phyloP scores from a whole-genome alignment of 2,329 filamentous ascomycete species.

The Stenocarpella maydis region DNA sequence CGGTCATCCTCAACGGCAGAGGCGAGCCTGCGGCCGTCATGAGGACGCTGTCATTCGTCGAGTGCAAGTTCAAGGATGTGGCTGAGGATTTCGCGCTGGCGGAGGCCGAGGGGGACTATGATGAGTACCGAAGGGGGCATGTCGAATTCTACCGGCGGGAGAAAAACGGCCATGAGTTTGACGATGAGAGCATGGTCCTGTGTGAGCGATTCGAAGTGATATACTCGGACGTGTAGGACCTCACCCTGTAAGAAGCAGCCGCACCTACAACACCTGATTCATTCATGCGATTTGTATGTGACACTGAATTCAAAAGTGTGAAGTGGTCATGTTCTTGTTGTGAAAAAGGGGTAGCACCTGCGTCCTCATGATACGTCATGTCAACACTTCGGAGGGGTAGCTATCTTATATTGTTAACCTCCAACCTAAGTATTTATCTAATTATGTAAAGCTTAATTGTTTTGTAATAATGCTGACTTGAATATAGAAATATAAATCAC shows the following conservation, averaged over 20 bases:
- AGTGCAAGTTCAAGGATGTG: constrained; percentile 42
- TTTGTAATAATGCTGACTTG: too few relatives aligned
- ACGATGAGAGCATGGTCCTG: constrained; percentile 41
- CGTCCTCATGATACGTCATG: too few relatives aligned
- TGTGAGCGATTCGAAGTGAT: constrained; percentile 44
- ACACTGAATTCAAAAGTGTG: not conserved
- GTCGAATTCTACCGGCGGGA: constrained; percentile 40
- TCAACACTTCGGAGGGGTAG: too few relatives aligned
- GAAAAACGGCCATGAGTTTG: constrained; percentile 38
- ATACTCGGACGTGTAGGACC: constrained; percentile 30
- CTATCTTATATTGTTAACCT: too few relatives aligned
- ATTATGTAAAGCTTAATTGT: too few relatives aligned
- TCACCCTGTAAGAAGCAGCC: not conserved
- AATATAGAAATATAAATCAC: too few relatives aligned
- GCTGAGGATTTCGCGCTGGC: constrained; percentile 43
- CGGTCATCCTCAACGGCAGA: constrained; percentile 42
- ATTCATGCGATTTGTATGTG: not conserved
- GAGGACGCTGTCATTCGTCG: constrained; percentile 40
- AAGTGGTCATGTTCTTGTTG: not conserved
- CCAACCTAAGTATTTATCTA: too few relatives aligned
- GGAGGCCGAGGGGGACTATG: constrained; percentile 43
- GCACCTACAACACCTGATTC: too few relatives aligned
- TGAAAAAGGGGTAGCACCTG: too few relatives aligned
- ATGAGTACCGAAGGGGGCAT: constrained; percentile 40
- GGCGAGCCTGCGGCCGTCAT: constrained; percentile 41